These are phyloP conservation scores for Penicillium macrosclerotiorum DNA, from an alignment of 495 filamentous ascomycete species.

Conservation along the genomic window DNA sequence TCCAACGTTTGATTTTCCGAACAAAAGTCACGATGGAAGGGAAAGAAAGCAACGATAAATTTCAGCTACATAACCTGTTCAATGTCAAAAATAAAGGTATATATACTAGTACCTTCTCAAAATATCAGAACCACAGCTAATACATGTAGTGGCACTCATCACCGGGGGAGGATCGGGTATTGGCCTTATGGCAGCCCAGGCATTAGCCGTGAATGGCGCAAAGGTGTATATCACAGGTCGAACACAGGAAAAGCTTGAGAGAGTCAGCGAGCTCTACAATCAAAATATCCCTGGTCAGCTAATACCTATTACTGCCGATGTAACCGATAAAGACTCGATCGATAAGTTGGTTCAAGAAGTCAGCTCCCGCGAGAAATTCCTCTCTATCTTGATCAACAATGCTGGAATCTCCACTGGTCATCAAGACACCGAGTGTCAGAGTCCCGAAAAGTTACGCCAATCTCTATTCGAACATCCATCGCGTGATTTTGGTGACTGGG, in stretches of 20 bases:
- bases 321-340: slow-evolving; percentile 48
- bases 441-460: slow-evolving; percentile 48
- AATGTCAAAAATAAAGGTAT: slow-evolving; percentile 52
- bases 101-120: not conserved
- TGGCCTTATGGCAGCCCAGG: slow-evolving; percentile 54
- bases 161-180: slow-evolving; percentile 55
- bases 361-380: slow-evolving; percentile 38
- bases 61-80: slow-evolving; percentile 51
- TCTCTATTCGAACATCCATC: slow-evolving; percentile 54
- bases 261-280: slow-evolving; percentile 43
- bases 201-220: slow-evolving; percentile 59
- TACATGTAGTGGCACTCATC: slow-evolving; percentile 46
- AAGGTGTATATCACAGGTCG: slow-evolving; percentile 61
- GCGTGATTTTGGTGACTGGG: slow-evolving; percentile 45
- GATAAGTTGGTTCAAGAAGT: slow-evolving; percentile 43
- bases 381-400: slow-evolving; percentile 57
- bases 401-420: slow-evolving; percentile 44
- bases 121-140: slow-evolving; percentile 1
- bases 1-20: not conserved
- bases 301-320: slow-evolving; percentile 53
- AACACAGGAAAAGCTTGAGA: slow-evolving; percentile 53
- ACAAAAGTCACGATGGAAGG: slow-evolving; percentile 15
- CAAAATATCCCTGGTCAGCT: slow-evolving; percentile 53
- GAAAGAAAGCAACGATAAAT: slow-evolving; percentile 44
- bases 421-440: slow-evolving; percentile 33